Conservation (phyloP, 345 rosid species). For the Noccaea bulbosa region DNA sequence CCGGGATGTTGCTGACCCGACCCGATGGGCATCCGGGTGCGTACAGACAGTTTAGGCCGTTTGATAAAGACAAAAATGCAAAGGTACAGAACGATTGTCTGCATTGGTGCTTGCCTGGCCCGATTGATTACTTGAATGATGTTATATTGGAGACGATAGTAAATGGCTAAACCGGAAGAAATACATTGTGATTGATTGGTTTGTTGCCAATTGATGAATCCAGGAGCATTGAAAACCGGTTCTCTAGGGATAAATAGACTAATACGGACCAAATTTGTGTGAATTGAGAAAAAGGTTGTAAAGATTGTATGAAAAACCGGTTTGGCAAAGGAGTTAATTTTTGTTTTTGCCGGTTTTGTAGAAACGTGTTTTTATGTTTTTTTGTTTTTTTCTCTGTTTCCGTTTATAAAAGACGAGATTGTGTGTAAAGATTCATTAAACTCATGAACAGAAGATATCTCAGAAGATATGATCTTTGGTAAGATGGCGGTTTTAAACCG, state of each 20-base stretch:
- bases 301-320: conserved; percentile 14
- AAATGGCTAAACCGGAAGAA: conserved; percentile 45
- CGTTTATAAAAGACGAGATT: too few relatives aligned
- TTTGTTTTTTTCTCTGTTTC: too few relatives aligned
- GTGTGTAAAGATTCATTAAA: conserved; percentile 9
- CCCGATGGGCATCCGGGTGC: conserved; percentile 98
- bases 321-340: background rate
- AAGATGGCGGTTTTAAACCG: background rate
- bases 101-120: conserved; percentile 99
- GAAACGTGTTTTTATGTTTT: conserved; percentile 8
- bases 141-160: conserved; percentile 78
- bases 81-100: conserved; percentile 86
- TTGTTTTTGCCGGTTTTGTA: conserved; percentile 8
- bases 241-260: conserved; percentile 4
- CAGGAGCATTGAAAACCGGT: conserved; percentile 19
- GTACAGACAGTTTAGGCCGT: conserved; percentile 70
- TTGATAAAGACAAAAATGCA: conserved; percentile 63
- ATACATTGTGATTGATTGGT: conserved; percentile 8
- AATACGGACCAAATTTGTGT: conserved; percentile 24
- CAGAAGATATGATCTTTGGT: background rate
- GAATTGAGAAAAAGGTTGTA: background rate
- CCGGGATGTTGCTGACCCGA: conserved; percentile 61
- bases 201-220: conserved; percentile 3
- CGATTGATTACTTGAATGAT: conserved; percentile 83
- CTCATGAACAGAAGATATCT: background rate